A percentile compares a stretch with the other conserved stretches of the same genome.
phyloP scores from a whole-genome alignment of 208 protist genomes.

The Trypanosoma melophagium region DNA sequence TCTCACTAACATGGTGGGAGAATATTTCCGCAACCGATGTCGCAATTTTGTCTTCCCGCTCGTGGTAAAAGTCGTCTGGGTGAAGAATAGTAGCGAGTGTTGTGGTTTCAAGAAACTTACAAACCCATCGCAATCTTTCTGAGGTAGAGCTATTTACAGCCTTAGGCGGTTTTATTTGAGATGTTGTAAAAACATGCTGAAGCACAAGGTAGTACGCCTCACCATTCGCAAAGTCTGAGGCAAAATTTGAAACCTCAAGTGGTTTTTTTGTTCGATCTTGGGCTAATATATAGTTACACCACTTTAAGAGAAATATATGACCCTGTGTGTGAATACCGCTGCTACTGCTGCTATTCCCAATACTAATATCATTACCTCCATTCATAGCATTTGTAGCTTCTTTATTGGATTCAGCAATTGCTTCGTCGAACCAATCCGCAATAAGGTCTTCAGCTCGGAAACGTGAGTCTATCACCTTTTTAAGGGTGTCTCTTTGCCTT shows the following conservation, averaged over 20 bases:
- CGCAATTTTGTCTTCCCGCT: slow-evolving; percentile 72
- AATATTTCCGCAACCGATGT: slow-evolving; percentile 31
- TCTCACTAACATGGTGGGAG: slow-evolving; percentile 9
- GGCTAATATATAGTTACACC: slow-evolving; percentile 60
- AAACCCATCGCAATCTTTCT: slow-evolving; percentile 52
- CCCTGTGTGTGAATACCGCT: slow-evolving; percentile 1
- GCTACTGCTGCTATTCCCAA: background rate
- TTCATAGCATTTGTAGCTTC: slow-evolving; percentile 10
- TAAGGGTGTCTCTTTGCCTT: slow-evolving; percentile 31
- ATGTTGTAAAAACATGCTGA: slow-evolving; percentile 53
- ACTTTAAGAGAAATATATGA: slow-evolving; percentile 45
- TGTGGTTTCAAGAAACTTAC: slow-evolving; percentile 36
- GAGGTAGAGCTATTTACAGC: slow-evolving; percentile 35
- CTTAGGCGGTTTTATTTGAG: slow-evolving; percentile 5
- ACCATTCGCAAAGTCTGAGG: slow-evolving; percentile 64
- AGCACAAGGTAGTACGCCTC: slow-evolving; percentile 60
- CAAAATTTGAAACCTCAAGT: slow-evolving; percentile 46
- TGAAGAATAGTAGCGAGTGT: slow-evolving; percentile 45
- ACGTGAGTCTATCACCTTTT: slow-evolving; percentile 13
- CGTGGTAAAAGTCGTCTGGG: slow-evolving; percentile 56
- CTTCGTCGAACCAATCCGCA: slow-evolving; percentile 18
- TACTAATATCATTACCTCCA: background rate
- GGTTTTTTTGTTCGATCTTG: slow-evolving; percentile 6
- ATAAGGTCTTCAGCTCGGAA: slow-evolving; percentile 16
- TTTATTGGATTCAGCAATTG: slow-evolving; percentile 6